These are phyloP conservation scores for Cladophialophora exuberans DNA, from an alignment of 2,329 filamentous ascomycete species.

Conservation along the genomic window DNA sequence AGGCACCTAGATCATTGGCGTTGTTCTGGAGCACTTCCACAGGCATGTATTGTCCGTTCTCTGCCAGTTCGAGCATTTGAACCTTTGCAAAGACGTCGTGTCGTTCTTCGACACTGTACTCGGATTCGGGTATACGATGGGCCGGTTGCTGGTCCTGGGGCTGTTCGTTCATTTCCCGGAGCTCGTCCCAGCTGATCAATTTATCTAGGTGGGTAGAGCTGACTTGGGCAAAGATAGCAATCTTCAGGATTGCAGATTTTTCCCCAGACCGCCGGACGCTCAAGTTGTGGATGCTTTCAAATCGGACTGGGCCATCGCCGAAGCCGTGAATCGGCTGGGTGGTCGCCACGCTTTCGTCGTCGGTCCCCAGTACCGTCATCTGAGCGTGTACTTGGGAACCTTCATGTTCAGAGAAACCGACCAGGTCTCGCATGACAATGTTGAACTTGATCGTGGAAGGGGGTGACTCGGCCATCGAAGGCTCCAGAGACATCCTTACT, in stretches of 20 bases:
- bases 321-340: conserved; percentile 94
- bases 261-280: conserved; percentile 81
- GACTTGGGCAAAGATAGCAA: conserved; percentile 89
- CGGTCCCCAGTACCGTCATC: conserved; percentile 90
- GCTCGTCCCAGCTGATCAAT: conserved; percentile 97
- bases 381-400: conserved; percentile 95
- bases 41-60: conserved; percentile 86
- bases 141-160: conserved; percentile 54
- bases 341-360: conserved; percentile 86
- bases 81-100: conserved; percentile 89
- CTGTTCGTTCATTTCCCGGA: conserved; percentile 72
- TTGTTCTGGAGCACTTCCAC: conserved; percentile 89
- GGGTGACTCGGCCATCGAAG: conserved; percentile 88
- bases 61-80: conserved; percentile 88
- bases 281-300: conserved; percentile 98
- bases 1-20: conserved; percentile 84
- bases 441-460: conserved; percentile 96
- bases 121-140: conserved; percentile 81
- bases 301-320: conserved; percentile 87
- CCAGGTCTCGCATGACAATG: conserved; percentile 94
- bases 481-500: conserved; percentile 86
- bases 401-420: conserved; percentile 93
- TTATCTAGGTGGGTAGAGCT: conserved; percentile 95
- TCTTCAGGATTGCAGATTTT: conserved; percentile 73
- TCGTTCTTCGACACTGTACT: conserved; percentile 90